Evolutionary conservation across 176 grass and related monocot species (phyloP).

Genomic region (Tillandsia leiboldiana): DNA sequence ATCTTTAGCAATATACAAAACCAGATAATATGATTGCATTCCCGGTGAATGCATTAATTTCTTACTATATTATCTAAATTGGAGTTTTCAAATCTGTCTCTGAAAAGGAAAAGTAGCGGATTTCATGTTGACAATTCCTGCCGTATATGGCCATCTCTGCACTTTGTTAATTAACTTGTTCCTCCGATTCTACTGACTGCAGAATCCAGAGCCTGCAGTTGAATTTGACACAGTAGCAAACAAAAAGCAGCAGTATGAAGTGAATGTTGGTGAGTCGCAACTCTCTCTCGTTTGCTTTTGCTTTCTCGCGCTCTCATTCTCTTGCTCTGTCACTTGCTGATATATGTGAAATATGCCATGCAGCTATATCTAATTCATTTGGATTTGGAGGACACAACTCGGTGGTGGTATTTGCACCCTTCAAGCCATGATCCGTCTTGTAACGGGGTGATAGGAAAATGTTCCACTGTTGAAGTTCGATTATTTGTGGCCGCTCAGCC

Average conservation of each 20-base stretch:
- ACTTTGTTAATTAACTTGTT: too few relatives aligned
- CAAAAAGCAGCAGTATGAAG: conserved; percentile 76
- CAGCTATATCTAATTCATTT: conserved; percentile 62
- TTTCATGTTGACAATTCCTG: too few relatives aligned
- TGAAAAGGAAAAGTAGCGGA: too few relatives aligned
- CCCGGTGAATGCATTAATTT: too few relatives aligned
- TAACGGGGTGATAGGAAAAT: too few relatives aligned
- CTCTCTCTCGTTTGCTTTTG: background rate
- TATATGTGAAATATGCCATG: background rate
- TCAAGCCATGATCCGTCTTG: conserved; percentile 34
- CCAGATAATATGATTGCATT: too few relatives aligned
- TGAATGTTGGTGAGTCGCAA: conserved; percentile 80
- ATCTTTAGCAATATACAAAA: too few relatives aligned
- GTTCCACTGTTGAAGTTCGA: too few relatives aligned
- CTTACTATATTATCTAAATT: too few relatives aligned
- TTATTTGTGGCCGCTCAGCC: too few relatives aligned
- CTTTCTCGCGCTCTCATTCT: background rate
- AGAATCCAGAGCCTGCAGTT: conserved; percentile 74
- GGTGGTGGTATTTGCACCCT: conserved; percentile 44
- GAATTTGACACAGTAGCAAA: conserved; percentile 94
- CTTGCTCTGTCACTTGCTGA: background rate
- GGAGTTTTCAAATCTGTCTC: too few relatives aligned
- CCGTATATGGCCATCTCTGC: too few relatives aligned
- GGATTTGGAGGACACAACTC: conserved; percentile 64
- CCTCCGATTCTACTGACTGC: conserved; percentile 9